phyloP scores from a whole-genome alignment of 2,329 filamentous ascomycete species.

The Aureobasidium sp. region DNA sequence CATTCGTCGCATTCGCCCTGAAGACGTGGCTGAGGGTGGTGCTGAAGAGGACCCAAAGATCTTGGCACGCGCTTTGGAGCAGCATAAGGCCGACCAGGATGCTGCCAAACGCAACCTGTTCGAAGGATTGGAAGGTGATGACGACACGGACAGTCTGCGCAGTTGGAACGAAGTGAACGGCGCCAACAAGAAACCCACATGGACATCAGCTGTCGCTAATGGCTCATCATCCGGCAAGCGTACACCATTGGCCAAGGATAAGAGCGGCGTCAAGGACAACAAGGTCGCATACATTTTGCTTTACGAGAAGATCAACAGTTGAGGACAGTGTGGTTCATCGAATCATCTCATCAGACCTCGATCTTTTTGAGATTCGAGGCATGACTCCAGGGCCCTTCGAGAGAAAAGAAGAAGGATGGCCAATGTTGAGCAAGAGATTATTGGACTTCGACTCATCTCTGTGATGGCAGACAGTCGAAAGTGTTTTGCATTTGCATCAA shows the following conservation, averaged over 20 bases:
- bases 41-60: conserved; percentile 70
- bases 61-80: conserved; percentile 59
- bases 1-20: conserved; percentile 73
- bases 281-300: conserved; percentile 96
- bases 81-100: conserved; percentile 51
- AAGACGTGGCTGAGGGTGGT: conserved; percentile 83
- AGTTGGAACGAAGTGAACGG: conserved; percentile 81
- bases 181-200: conserved; percentile 42
- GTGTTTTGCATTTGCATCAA: conserved; percentile 12
- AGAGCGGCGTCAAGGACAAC: conserved; percentile 64
- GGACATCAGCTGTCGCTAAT: conserved; percentile 46
- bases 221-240: conserved; percentile 41
- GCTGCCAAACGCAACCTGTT: conserved; percentile 63
- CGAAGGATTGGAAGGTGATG: conserved; percentile 59
- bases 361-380: neutral
- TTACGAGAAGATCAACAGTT: conserved; percentile 64
- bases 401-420: neutral
- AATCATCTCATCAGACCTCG: neutral
- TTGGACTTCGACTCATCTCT: too few relatives aligned
- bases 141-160: conserved; percentile 43
- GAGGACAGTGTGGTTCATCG: conserved; percentile 7
- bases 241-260: conserved; percentile 46
- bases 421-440: neutral
- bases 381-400: conserved; percentile 1
- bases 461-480: too few relatives aligned